Evolutionary conservation across 176 grass and related monocot species (phyloP), one percentile per base, ranked within the genome.

Genomic region (Pontederia crassipes): DNA sequence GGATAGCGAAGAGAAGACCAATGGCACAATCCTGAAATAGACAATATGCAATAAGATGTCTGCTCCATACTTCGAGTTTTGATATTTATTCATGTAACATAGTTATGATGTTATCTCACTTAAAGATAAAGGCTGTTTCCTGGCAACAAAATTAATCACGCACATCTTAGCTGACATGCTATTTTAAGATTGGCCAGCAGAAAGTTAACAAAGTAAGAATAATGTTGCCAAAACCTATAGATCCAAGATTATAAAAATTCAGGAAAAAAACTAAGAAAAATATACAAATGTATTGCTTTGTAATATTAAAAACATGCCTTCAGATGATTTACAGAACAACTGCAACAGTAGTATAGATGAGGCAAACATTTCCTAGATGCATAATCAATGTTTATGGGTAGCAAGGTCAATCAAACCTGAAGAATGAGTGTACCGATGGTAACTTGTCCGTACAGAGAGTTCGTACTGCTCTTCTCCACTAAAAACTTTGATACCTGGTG

Each of bases 381-480:
- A n/a, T n/a, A n/a, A 26, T 32, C 8, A 60, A 51, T 65, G 60
- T 55, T 26, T 28, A 46, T 4, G 49, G 27, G 8, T 13, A 7
- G 26, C 11, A 35, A 48, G 50, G 16, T 27, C 17, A 17, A 46
- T 45, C 66, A 57, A 47, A 69, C 66, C 66, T 69, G 66, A 69
- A 69, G 66, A 69, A 69, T 69, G 11, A 69, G 66, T 45, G 66
- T 69, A 17, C 88, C 94, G 51, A 53, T 98, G 72, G 84, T 93
- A 59, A 98, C 88, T 92, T 93, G 94, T 76, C 94, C 94, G 76
- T 98, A 72, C 83, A 98, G 94, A 2, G 85, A 75, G 78, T 91
- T 88, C 58, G 82, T 89, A 51, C 77, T 86, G 66, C 85, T 84
- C 68, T 93, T 98, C 73, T 92, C 94, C 32, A 89, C 74, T 47